Evolutionary conservation across 345 rosid genomes (phyloP).

Genomic region (Salix dunnii): DNA sequence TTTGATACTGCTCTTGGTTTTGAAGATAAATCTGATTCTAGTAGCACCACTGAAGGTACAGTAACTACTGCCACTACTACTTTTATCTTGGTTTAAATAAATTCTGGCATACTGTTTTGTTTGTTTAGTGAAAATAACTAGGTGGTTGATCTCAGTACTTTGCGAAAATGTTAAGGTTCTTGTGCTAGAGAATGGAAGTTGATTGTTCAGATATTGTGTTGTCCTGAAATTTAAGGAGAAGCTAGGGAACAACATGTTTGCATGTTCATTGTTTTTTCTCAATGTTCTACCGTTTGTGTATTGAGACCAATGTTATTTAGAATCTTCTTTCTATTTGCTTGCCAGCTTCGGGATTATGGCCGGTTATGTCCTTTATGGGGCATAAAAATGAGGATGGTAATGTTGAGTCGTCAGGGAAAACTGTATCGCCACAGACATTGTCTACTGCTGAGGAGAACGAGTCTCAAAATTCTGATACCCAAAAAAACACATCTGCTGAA

Average conservation of each 20-base stretch:
- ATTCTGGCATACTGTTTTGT: background rate
- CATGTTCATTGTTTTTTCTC: background rate
- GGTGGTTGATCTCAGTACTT: background rate
- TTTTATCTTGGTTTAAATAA: no score
- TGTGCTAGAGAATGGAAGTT: background rate
- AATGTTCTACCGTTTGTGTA: background rate
- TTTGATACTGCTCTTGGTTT: conserved; percentile 92
- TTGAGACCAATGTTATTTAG: background rate
- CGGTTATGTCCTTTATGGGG: conserved; percentile 80
- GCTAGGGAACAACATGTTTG: background rate
- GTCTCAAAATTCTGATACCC: conserved; percentile 13
- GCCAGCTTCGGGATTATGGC: conserved; percentile 67
- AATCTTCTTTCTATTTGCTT: conserved; percentile 1
- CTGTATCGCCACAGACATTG: conserved; percentile 34
- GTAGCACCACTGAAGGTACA: conserved; percentile 57
- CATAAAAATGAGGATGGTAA: conserved; percentile 50
- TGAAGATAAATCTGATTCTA: conserved; percentile 70
- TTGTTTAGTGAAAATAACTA: background rate
- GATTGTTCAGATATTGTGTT: background rate
- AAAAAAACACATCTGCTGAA: conserved; percentile 33
- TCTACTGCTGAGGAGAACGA: conserved; percentile 36
- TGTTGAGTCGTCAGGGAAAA: conserved; percentile 33
- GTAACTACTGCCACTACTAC: background rate
- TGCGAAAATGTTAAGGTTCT: background rate
- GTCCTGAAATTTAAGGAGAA: background rate